Conservation (phyloP, 1,284 basidiomycete species). For the Fomes fomentarius region DNA sequence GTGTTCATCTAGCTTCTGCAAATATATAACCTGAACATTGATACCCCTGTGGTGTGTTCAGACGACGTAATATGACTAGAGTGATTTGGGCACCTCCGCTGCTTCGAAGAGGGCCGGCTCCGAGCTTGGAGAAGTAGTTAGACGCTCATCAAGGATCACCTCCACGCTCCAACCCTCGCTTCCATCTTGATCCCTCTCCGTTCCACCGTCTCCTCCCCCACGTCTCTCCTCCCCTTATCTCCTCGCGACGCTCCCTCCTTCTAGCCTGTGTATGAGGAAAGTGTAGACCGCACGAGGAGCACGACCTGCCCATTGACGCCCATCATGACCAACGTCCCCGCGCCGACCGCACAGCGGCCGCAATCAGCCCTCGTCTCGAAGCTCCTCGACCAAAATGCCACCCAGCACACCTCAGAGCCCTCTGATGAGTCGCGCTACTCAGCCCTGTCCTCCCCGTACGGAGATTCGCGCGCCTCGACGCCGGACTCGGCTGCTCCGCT, state of each 20-base stretch:
- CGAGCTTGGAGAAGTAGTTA: too few relatives aligned
- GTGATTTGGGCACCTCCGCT: too few relatives aligned
- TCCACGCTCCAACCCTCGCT: too few relatives aligned
- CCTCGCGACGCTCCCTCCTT: background rate
- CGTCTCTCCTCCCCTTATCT: too few relatives aligned
- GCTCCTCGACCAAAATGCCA: background rate
- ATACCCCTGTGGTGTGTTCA: too few relatives aligned
- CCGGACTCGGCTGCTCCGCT: constrained; percentile 17
- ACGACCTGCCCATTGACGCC: background rate
- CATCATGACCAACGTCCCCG: constrained; percentile 16
- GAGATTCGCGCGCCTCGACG: constrained; percentile 21
- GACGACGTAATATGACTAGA: too few relatives aligned
- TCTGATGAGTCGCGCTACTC: constrained; percentile 6
- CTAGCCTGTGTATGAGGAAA: background rate
- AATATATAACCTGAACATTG: too few relatives aligned
- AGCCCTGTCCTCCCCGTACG: constrained; percentile 5
- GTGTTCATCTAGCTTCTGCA: too few relatives aligned
- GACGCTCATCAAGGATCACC: too few relatives aligned
- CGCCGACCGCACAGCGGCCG: constrained; percentile 15
- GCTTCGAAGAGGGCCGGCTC: too few relatives aligned
- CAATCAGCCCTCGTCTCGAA: constrained; percentile 5
- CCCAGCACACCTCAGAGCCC: background rate
- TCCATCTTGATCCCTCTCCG: too few relatives aligned
- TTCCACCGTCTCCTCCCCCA: too few relatives aligned
- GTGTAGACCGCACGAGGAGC: background rate